phyloP scores from a whole-genome alignment of 208 protist genomes.

The Leishmania turanica region DNA sequence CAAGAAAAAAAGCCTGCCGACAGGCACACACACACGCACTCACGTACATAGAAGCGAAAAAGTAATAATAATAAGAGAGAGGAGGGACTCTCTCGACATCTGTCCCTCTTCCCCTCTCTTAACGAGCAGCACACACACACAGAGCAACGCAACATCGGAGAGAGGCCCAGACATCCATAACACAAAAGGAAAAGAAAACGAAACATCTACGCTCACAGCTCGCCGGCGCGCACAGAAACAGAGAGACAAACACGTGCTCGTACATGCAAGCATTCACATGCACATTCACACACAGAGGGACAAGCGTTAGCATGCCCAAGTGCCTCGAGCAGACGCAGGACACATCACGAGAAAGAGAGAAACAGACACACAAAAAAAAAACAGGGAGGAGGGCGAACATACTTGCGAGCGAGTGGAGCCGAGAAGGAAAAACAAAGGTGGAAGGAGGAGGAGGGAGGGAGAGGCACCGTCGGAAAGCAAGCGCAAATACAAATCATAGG shows the following conservation, averaged over 20 bases:
- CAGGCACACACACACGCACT: neutral
- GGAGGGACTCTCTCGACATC: no score
- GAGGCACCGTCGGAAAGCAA: neutral
- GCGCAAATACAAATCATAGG: neutral
- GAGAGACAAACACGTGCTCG: no score
- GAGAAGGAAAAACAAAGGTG: slow-evolving; percentile 5
- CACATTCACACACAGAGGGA: neutral
- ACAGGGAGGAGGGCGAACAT: neutral
- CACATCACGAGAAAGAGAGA: neutral
- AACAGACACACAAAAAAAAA: neutral
- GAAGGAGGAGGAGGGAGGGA: neutral
- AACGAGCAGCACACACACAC: neutral
- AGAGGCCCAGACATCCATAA: neutral
- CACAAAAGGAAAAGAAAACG: neutral
- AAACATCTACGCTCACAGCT: neutral
- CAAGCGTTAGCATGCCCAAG: neutral
- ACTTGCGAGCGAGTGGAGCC: neutral
- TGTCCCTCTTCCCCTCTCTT: no score
- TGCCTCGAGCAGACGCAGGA: neutral
- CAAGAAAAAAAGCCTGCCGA: neutral
- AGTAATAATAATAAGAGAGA: no score
- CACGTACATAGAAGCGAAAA: neutral
- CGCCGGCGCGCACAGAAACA: neutral
- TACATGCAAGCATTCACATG: neutral
- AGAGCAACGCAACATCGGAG: neutral